Evolutionary conservation across 1,284 basidiomycete genomes (phyloP).

Genomic region (Moesziomyces antarcticus): DNA sequence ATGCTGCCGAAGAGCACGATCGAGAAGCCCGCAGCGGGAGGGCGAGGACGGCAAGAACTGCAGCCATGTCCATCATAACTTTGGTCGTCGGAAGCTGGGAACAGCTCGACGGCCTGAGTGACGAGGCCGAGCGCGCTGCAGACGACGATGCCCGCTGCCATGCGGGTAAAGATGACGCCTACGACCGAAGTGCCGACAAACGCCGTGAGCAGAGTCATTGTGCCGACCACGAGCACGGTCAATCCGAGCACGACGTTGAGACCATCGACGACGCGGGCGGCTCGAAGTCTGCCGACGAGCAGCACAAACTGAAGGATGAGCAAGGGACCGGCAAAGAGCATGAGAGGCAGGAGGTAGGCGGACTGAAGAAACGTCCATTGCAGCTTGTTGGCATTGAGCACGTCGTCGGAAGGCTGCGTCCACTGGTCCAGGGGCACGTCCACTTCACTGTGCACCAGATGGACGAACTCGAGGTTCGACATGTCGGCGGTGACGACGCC

Average conservation of each 20-base stretch:
- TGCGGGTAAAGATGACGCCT: constrained; percentile 14
- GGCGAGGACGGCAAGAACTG: no score
- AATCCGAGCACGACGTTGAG: not conserved
- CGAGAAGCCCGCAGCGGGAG: not conserved
- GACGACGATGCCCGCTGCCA: constrained; percentile 6
- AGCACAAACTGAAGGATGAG: constrained; percentile 19
- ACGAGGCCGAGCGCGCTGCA: constrained; percentile 17
- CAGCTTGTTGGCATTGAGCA: constrained; percentile 8
- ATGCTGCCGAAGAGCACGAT: constrained; percentile 10
- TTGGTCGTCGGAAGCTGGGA: not conserved
- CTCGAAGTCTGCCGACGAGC: constrained; percentile 8
- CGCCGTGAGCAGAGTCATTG: constrained; percentile 20
- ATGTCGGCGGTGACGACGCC: constrained; percentile 21
- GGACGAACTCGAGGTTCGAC: constrained; percentile 34
- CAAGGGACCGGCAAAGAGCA: constrained; percentile 12
- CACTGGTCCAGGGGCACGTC: not conserved
- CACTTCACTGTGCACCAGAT: constrained; percentile 3
- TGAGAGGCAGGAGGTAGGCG: constrained; percentile 20
- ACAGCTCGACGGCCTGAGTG: constrained; percentile 11
- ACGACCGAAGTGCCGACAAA: constrained; percentile 12
- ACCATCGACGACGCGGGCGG: constrained; percentile 2
- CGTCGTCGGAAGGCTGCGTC: constrained; percentile 6
- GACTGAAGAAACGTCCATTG: constrained; percentile 26
- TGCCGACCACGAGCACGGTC: constrained; percentile 2
- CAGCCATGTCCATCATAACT: no score